phyloP scores from a whole-genome alignment of 1,139 yeast genomes.

The Debaryomycetaceae sp. region DNA sequence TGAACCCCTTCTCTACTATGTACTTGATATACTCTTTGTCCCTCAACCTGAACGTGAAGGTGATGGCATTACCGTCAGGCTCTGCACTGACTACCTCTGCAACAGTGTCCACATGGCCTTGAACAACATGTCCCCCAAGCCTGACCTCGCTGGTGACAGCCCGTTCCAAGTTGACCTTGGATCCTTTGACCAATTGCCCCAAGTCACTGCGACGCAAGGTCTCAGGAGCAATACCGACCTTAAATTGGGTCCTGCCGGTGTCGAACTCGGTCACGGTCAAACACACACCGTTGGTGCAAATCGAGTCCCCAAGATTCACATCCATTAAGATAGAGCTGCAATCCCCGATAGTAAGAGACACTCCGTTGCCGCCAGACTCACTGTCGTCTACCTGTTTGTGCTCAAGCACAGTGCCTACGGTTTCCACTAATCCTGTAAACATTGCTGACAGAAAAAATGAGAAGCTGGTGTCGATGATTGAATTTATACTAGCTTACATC shows the following conservation, averaged over 20 bases:
- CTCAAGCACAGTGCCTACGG: constrained; percentile 59
- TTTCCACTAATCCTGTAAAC: constrained; percentile 95
- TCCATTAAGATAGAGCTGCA: constrained; percentile 66
- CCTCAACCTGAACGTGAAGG: constrained; percentile 69
- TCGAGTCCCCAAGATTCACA: constrained; percentile 90
- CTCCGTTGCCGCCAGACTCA: constrained; percentile 74
- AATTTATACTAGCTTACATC: background rate
- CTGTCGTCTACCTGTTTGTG: constrained; percentile 49
- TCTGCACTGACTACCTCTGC: constrained; percentile 57
- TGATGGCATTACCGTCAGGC: constrained; percentile 75
- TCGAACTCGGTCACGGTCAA: constrained; percentile 88
- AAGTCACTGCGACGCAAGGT: constrained; percentile 80
- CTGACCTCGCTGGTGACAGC: constrained; percentile 82
- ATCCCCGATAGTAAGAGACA: constrained; percentile 62
- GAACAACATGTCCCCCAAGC: constrained; percentile 96
- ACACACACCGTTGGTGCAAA: constrained; percentile 86
- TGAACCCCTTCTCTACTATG: constrained; percentile 91
- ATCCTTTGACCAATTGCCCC: constrained; percentile 54
- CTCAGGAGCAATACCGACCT: constrained; percentile 92
- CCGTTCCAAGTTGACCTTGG: constrained; percentile 80
- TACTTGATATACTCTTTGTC: constrained; percentile 65
- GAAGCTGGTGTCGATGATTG: background rate
- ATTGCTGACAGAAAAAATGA: constrained; percentile 27
- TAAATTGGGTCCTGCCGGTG: constrained; percentile 49
- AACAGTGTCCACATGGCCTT: constrained; percentile 93